These are phyloP conservation scores for Kalmanozyma brasiliensis DNA, from an alignment of 1,284 basidiomycete genomes.

Conservation along the genomic window DNA sequence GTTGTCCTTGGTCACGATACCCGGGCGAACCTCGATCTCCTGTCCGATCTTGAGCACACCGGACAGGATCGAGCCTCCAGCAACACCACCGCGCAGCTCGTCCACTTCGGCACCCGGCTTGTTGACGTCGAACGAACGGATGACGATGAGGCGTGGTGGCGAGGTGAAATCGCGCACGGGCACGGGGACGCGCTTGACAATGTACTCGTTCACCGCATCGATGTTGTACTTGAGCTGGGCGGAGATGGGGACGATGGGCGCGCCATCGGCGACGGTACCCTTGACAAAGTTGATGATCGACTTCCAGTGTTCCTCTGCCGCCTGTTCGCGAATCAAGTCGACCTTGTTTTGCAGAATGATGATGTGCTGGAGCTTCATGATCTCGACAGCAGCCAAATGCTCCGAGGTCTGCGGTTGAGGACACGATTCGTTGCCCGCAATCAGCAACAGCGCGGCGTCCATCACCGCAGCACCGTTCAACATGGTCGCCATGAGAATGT, in stretches of 20 bases:
- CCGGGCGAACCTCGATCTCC: constrained; percentile 96
- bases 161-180: constrained; percentile 92
- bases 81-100: constrained; percentile 96
- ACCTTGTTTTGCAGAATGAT: constrained; percentile 83
- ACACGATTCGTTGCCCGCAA: constrained; percentile 97
- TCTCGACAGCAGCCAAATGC: constrained; percentile 97
- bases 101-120: constrained; percentile 97
- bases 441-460: constrained; percentile 94
- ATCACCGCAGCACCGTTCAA: constrained; percentile 98
- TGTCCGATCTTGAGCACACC: constrained; percentile 89
- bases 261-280: constrained; percentile 91
- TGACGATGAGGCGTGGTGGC: constrained; percentile 92
- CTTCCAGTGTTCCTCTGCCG: constrained; percentile 67
- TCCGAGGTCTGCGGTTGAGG: constrained; percentile 99
- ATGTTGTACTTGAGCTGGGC: constrained; percentile 99
- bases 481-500: constrained; percentile 97
- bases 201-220: constrained; percentile 99
- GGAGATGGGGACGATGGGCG: constrained; percentile 97
- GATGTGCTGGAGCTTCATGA: constrained; percentile 98
- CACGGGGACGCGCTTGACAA: constrained; percentile 94
- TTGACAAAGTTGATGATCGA: constrained; percentile 66
- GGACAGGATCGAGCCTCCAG: constrained; percentile 92
- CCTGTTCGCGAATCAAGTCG: constrained; percentile 66
- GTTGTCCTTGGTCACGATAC: constrained; percentile 94
- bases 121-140: constrained; percentile 99